Base-by-base conservation (phyloP, 225 moss, liverwort and hornwort species). In the Lunularia cruciata region DNA sequence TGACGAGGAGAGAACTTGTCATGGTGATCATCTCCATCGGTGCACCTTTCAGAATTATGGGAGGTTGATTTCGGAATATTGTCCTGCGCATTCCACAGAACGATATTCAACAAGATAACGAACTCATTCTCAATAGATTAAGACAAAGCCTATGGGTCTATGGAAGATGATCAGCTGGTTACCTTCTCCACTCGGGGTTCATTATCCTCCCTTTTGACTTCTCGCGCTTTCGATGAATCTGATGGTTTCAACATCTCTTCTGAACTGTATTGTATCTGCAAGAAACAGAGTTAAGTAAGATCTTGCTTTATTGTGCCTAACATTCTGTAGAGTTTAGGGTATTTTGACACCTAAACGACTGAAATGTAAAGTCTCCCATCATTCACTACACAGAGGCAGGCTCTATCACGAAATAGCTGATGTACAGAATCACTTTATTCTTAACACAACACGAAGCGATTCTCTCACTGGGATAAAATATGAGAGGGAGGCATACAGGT, bases 201-300 rank as follows among this genome's bases (percentile, higher is more conserved):
- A 8, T 39, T 61, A 23, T 10, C 25, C 10, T 40, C 40, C 25
- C 4, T 14, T 13, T 61, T 15, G 45, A 46, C 13, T 40, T 40
- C 13, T 40, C 40, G 15, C 14, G 4, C 27, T 6, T 46, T 47
- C 7, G 10, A 47, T 23, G 63, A 46, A 8, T 45, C 9, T 27
- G 63, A 64, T 46, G 45, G 14, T 47, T 64, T 45, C 2, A 46
- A 30, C 67, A 67, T 67, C 22, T 67, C 67, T 14, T 67, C 48
- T 5, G 67, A 67, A 13, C 47, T 51, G 26, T 34, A 67, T 19
- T 67, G 51, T 35, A 67, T 52, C 67, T 67, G 52, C 36, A 67
- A 6, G 47, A 14, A 20, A 27, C 27, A 45, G 13, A 13, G 6
- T 40, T 13, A 40, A 13, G 6, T 6, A 40, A 6, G 40, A 40